A percentile compares a stretch with the other conserved stretches of the same genome.
These are phyloP conservation scores for Aureococcus anophagefferens DNA, from an alignment of 108 stramenopile genomes.

Conservation along the genomic window DNA sequence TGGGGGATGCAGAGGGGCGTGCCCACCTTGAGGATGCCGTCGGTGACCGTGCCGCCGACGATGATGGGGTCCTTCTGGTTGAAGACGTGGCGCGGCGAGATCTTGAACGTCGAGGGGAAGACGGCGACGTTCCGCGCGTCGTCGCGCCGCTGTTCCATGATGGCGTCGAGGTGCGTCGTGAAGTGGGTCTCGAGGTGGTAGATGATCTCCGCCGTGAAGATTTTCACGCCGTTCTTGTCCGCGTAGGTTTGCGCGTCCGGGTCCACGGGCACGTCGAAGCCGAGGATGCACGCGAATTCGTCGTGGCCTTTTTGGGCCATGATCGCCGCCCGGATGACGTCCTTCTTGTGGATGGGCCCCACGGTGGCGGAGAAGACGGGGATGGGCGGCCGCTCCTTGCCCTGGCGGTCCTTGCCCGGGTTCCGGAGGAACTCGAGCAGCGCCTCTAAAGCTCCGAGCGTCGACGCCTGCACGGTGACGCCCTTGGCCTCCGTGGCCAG, in stretches of 20 bases:
- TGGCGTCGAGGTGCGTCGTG: constrained; percentile 75
- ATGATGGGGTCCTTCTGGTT: constrained; percentile 98
- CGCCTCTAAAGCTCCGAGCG: constrained; percentile 95
- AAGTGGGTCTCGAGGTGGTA: constrained; percentile 98
- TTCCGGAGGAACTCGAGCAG: constrained; percentile 92
- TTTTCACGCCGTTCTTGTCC: constrained; percentile 74
- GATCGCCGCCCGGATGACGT: constrained; percentile 92
- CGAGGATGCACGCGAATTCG: constrained; percentile 91
- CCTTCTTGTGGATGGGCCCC: constrained; percentile 92
- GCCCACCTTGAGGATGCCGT: constrained; percentile 91
- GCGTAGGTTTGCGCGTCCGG: constrained; percentile 81
- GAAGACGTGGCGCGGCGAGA: constrained; percentile 91
- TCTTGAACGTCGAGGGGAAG: constrained; percentile 78
- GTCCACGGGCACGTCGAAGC: constrained; percentile 93
- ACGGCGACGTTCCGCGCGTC: constrained; percentile 63
- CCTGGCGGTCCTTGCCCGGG: constrained; percentile 56
- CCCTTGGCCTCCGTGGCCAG: constrained; percentile 86
- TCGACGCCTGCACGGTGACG: constrained; percentile 96
- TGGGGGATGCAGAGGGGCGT: constrained; percentile 92
- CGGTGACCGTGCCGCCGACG: constrained; percentile 84
- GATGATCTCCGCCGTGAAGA: constrained; percentile 99
- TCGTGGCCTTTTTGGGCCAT: constrained; percentile 92
- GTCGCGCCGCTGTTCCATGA: constrained; percentile 60
- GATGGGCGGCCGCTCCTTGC: constrained; percentile 64
- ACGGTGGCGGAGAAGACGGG: constrained; percentile 91